Conservation (phyloP, 2,329 filamentous ascomycete genomes). For the Lecanoromycetidae sp. region DNA sequence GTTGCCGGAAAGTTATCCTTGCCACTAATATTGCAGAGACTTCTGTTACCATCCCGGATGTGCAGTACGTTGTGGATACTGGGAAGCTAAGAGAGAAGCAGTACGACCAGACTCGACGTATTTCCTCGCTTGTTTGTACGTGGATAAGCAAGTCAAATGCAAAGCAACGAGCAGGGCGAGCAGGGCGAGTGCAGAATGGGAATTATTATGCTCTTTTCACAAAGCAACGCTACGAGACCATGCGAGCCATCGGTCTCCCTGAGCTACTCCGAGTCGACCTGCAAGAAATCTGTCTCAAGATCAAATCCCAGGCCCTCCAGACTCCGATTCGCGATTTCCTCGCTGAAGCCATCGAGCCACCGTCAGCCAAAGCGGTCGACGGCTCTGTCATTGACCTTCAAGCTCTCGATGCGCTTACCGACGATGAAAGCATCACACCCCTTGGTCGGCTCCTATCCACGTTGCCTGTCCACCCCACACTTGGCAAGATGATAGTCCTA, state of each 20-base stretch:
- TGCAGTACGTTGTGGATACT: slow-evolving; percentile 38
- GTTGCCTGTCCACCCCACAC: slow-evolving; percentile 33
- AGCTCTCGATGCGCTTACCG: slow-evolving; percentile 32
- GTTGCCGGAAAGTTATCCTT: slow-evolving; percentile 37
- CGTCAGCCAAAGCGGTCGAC: slow-evolving; percentile 27
- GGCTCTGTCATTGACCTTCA: slow-evolving; percentile 30
- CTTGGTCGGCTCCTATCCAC: slow-evolving; percentile 35
- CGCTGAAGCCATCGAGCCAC: slow-evolving; percentile 35
- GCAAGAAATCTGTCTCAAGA: slow-evolving; percentile 33
- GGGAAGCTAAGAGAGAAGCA: slow-evolving; percentile 31
- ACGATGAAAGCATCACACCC: slow-evolving; percentile 32
- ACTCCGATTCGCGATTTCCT: slow-evolving; percentile 32
- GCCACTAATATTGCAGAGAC: slow-evolving; percentile 42
- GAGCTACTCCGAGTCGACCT: slow-evolving; percentile 35
- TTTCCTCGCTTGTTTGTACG: slow-evolving; percentile 29
- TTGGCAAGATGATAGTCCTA: slow-evolving; percentile 40
- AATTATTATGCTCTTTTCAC: slow-evolving; percentile 40
- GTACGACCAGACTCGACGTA: slow-evolving; percentile 29
- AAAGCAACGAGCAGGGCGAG: slow-evolving; percentile 38
- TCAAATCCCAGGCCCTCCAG: slow-evolving; percentile 30
- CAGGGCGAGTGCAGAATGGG: slow-evolving; percentile 37
- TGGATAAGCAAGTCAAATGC: slow-evolving; percentile 39
- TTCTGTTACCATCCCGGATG: slow-evolving; percentile 40
- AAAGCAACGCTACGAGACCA: slow-evolving; percentile 24
- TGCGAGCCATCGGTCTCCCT: slow-evolving; percentile 26